Base-by-base conservation (phyloP, 768 basidiomycete genomes). In the Butyriboletus loyo region DNA sequence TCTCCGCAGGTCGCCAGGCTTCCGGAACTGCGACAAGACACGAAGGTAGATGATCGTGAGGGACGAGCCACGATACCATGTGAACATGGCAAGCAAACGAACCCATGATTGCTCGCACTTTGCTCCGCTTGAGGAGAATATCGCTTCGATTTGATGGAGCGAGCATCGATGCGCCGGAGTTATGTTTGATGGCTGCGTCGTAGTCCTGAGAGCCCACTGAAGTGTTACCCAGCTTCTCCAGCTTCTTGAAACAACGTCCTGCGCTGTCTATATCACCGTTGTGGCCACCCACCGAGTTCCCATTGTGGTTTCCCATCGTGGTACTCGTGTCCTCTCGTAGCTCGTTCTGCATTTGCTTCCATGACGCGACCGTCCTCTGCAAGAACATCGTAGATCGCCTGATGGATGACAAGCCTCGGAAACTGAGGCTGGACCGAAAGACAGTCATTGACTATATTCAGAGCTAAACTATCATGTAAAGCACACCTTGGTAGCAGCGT, bases 21-120 rank as follows among this genome's bases (percentile, higher is more conserved):
- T 0, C 21, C 44, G 35, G 0, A 42, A 42, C 11, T 48, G 7
- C 1, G 58, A 63, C 1, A 1, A 30, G 17, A 56, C 46, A 11
- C 7, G 48, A 14, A 63, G 61, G 31, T 59, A 38, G 21, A 62
- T 31, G 1, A 62, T 11, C 0, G 60, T 62, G 5, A 59, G 40
- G 8, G 49, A 43, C 14, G 55, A 32, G 10, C 53, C 36, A 27
- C 22, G 46, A 24, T 56, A 60, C 57, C 57, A 60, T 1, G 17
- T 32, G 39, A 59, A 60, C 57, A 60, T 55, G 17, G 59, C 50
- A 1, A 55, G 51, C 19, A 62, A 14, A 58, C 1, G n/a, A 41
- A 4, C 11, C 22, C 30, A 31, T 32, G 15, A 28, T 5, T 0
- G n/a, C 10, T 7, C 35, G 37, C 1, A 15, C 39, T 37, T 50